Evolutionary conservation across 495 filamentous ascomycete genomes (phyloP), one percentile per base, ranked within the genome.

Genomic region (Penicillium argentinense): DNA sequence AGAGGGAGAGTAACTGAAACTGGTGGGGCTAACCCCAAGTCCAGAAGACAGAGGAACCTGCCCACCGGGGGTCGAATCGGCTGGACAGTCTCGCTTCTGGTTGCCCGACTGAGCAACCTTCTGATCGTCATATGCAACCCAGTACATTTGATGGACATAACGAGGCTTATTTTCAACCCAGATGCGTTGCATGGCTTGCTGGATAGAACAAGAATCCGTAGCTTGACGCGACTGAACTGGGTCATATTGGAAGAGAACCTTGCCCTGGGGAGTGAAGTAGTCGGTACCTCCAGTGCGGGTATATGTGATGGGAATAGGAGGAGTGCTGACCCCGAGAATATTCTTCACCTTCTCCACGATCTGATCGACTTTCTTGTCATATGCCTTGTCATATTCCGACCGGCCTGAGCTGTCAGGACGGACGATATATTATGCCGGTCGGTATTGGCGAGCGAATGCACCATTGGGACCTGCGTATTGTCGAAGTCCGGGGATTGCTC

Each of bases 231-330:
- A 7, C 19, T 40, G 21, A 14, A 40, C 38, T 14, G 38, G 38
- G n/a, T 40, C 38, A 18, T 40, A 40, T n/a, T 40, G 38, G 14
- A 40, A 40, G 11, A 40, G 38, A 6, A 40, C 24, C 5, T 36
- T 36, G 16, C 33, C 33, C 3, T 19, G 16, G 8, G 33, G 33
- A 4, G 22, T 40, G 5, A 25, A 25, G 2, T 4, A 5, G 13
- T 25, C 19, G 14, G 23, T 24, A 1, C 38, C 38, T 25, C 38
- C 38, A 11, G n/a, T 13, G n/a, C 38, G 38, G 14, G 9, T 40
- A 21, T 40, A 40, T 9, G 21, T 27, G 19, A 27, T 40, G 12
- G 21, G 21, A 17, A 40, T 40, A 19, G 38, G 38, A 40, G 21
- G 38, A 1, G 24, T 27, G 14, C n/a, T 16, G 22, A 25, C 38